A percentile compares a stretch with the other conserved stretches of the same genome.
phyloP scores from a whole-genome alignment of 306 rosid genomes.

The Quercus gilva region DNA sequence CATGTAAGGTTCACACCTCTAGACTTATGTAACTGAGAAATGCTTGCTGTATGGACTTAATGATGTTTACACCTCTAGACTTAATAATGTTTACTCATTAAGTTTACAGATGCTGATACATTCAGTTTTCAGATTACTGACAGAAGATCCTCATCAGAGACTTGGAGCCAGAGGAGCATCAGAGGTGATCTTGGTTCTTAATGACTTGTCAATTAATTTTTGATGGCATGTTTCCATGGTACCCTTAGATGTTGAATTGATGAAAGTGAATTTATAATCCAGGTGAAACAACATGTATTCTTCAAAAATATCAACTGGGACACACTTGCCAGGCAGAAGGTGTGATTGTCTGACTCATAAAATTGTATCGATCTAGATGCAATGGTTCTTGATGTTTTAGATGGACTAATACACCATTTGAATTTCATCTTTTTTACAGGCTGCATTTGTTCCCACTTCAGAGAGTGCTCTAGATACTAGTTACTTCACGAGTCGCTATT shows the following conservation, averaged over 20 bases:
- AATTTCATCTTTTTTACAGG: constrained; percentile 51
- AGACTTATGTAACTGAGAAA: neutral
- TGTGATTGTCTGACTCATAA: constrained; percentile 24
- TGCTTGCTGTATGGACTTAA: neutral
- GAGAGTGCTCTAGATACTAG: constrained; percentile 95
- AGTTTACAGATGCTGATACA: constrained; percentile 28
- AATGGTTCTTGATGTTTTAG: neutral
- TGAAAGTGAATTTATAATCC: constrained; percentile 27
- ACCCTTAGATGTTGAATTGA: constrained; percentile 20
- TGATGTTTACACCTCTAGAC: neutral
- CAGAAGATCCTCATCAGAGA: constrained; percentile 94
- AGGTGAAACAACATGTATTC: constrained; percentile 94
- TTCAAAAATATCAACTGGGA: constrained; percentile 98
- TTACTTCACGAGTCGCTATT: constrained; percentile 89
- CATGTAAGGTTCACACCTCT: neutral
- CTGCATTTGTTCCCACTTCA: constrained; percentile 96
- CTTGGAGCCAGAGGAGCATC: constrained; percentile 97
- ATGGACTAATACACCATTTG: neutral
- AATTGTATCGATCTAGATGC: constrained; percentile 1
- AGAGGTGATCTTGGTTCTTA: constrained; percentile 57
- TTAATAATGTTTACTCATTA: neutral
- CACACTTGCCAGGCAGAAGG: constrained; percentile 98
- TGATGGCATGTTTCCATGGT: neutral
- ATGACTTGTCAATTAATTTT: constrained; percentile 1
- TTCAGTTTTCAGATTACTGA: constrained; percentile 63